Conservation (phyloP, 2,329 filamentous ascomycete genomes). For the Septoria linicola region DNA sequence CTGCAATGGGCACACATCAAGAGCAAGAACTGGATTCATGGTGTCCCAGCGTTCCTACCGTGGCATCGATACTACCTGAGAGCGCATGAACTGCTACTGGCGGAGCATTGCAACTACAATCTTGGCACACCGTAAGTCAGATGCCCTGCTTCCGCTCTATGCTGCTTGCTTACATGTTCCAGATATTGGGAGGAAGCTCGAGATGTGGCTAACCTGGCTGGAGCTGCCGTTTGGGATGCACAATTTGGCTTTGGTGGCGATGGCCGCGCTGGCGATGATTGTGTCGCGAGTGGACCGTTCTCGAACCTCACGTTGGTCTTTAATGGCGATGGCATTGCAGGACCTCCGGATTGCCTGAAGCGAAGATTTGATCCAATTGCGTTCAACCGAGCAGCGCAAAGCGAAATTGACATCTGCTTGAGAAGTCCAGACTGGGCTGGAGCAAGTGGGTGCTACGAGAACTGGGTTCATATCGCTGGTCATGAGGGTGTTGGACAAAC, state of each 20-base stretch:
- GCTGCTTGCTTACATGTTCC: not conserved
- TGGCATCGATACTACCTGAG: conserved; percentile 29
- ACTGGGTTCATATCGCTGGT: conserved; percentile 23
- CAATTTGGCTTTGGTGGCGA: conserved; percentile 23
- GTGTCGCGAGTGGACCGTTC: conserved; percentile 24
- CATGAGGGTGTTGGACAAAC: conserved; percentile 25
- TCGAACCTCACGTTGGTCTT: conserved; percentile 20
- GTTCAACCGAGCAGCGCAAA: conserved; percentile 19
- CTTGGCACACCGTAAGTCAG: conserved; percentile 22
- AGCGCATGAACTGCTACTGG: conserved; percentile 23
- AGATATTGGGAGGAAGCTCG: conserved; percentile 26
- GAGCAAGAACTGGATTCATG: conserved; percentile 28
- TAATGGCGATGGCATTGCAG: conserved; percentile 11
- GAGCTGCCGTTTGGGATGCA: conserved; percentile 23
- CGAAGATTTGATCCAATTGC: conserved; percentile 16
- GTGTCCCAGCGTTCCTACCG: conserved; percentile 25
- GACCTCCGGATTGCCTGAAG: conserved; percentile 16
- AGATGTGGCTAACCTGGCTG: conserved; percentile 20
- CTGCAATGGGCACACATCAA: conserved; percentile 27
- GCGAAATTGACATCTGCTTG: conserved; percentile 22
- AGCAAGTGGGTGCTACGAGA: conserved; percentile 24
- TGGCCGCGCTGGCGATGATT: conserved; percentile 11
- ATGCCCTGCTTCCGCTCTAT: not conserved
- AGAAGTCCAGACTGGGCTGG: conserved; percentile 16
- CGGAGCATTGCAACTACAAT: conserved; percentile 23